phyloP scores from a whole-genome alignment of 805 yeast genomes.

The Myxozyma kluyveri region DNA sequence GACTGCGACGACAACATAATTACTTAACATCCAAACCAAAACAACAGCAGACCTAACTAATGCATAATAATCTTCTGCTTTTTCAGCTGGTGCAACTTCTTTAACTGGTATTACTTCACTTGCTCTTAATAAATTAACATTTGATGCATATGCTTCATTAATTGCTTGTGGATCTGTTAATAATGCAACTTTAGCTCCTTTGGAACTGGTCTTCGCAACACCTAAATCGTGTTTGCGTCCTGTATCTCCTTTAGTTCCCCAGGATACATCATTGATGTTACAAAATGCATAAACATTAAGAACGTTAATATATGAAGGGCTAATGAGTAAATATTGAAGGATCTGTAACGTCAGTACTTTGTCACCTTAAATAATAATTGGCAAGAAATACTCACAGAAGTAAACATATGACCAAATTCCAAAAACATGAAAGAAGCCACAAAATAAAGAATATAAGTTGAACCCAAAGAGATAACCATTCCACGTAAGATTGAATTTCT shows the following conservation, averaged over 20 bases:
- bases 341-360: conserved; percentile 1
- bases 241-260: conserved; percentile 98
- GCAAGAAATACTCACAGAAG: conserved; percentile 52
- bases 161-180: conserved; percentile 75
- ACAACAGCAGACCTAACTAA: conserved; percentile 94
- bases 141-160: conserved; percentile 70
- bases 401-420: conserved; percentile 95
- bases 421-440: conserved; percentile 78
- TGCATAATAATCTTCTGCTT: conserved; percentile 66
- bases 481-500: conserved; percentile 60
- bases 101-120: conserved; percentile 44
- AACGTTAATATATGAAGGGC: conserved; percentile 90
- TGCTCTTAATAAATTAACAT: conserved; percentile 45
- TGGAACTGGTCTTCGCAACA: conserved; percentile 73
- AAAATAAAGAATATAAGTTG: conserved; percentile 88
- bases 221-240: conserved; percentile 67
- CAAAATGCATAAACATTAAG: conserved; percentile 95
- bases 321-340: conserved; percentile 81
- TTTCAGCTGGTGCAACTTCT: conserved; percentile 41
- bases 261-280: conserved; percentile 95
- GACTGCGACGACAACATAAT: conserved; percentile 78
- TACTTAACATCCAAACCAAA: conserved; percentile 86
- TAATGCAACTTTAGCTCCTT: conserved; percentile 78
- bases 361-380: background rate
- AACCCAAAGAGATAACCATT: conserved; percentile 75